These are phyloP conservation scores for Strobilomyces confusus DNA, from an alignment of 768 basidiomycete genomes.

Conservation along the genomic window DNA sequence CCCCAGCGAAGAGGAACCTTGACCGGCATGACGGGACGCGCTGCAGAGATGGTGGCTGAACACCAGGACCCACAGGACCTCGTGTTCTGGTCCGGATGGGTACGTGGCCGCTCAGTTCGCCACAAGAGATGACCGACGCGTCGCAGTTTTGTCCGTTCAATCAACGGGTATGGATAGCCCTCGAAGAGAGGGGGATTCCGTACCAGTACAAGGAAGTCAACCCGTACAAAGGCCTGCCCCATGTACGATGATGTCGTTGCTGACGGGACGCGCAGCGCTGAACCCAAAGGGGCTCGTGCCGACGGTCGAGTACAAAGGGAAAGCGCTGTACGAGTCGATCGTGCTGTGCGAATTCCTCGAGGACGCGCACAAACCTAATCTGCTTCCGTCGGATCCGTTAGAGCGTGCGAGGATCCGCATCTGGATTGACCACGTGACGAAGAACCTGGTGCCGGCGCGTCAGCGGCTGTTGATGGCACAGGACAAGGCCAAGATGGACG, in stretches of 20 bases:
- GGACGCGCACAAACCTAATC: slow-evolving; percentile 45
- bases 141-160: slow-evolving; percentile 53
- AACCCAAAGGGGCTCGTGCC: slow-evolving; percentile 74
- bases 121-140: slow-evolving; percentile 1
- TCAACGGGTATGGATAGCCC: slow-evolving; percentile 60
- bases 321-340: slow-evolving; percentile 61
- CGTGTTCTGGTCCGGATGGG: slow-evolving; percentile 60
- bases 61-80: slow-evolving; percentile 53
- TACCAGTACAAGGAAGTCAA: slow-evolving; percentile 69
- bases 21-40: slow-evolving; percentile 55
- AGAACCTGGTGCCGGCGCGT: slow-evolving; percentile 35
- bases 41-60: slow-evolving; percentile 46
- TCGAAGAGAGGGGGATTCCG: slow-evolving; percentile 63
- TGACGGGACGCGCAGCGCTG: slow-evolving; percentile 30
- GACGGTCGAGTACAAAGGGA: slow-evolving; percentile 45
- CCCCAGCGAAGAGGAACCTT: slow-evolving; percentile 52
- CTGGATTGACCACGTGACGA: slow-evolving; percentile 44
- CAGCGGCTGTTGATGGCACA: slow-evolving; percentile 44
- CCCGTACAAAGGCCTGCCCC: slow-evolving; percentile 47
- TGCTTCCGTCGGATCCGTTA: slow-evolving; percentile 40
- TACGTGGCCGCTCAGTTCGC: slow-evolving; percentile 11
- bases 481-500: slow-evolving; percentile 35
- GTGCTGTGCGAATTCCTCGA: slow-evolving; percentile 66
- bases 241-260: not conserved
- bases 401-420: slow-evolving; percentile 49